These are phyloP conservation scores for Rhynchospora pubera DNA, from an alignment of 176 grass and related monocot genomes.

Conservation along the genomic window DNA sequence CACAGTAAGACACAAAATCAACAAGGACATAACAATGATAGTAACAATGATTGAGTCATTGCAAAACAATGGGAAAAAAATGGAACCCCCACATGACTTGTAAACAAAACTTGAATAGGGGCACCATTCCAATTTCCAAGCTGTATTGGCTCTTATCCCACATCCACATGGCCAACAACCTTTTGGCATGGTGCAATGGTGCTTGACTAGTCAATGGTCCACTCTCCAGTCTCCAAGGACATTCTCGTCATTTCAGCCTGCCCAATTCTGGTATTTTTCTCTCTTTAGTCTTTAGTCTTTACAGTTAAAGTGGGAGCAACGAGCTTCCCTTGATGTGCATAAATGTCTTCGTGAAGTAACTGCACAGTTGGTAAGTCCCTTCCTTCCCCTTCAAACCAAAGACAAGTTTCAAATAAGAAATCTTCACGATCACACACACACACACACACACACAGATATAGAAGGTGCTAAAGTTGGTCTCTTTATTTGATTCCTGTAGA, in stretches of 20 bases:
- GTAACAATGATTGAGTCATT: constrained; percentile 19
- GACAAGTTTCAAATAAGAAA: constrained; percentile 10
- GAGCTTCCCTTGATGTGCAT: constrained; percentile 19
- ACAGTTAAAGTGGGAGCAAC: constrained; percentile 7
- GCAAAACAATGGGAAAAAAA: neutral
- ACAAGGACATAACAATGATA: constrained; percentile 17
- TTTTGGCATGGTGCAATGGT: neutral
- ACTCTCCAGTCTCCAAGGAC: neutral
- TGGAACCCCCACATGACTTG: constrained; percentile 1
- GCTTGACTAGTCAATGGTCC: constrained; percentile 19
- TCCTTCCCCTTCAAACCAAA: constrained; percentile 23
- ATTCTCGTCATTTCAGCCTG: neutral
- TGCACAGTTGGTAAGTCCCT: constrained; percentile 4
- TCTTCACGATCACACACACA: neutral
- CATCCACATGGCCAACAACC: constrained; percentile 18
- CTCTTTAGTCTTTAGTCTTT: too few species aligned
- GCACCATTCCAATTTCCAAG: constrained; percentile 16
- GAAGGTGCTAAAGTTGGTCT: constrained; percentile 11
- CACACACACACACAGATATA: neutral
- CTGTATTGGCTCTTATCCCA: constrained; percentile 9
- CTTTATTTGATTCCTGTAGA: constrained; percentile 24
- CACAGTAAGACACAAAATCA: neutral
- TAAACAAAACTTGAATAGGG: neutral
- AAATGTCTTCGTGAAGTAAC: constrained; percentile 20
- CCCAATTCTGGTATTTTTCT: neutral